Conservation (phyloP, 306 rosid genomes). For the Glycine soja region DNA sequence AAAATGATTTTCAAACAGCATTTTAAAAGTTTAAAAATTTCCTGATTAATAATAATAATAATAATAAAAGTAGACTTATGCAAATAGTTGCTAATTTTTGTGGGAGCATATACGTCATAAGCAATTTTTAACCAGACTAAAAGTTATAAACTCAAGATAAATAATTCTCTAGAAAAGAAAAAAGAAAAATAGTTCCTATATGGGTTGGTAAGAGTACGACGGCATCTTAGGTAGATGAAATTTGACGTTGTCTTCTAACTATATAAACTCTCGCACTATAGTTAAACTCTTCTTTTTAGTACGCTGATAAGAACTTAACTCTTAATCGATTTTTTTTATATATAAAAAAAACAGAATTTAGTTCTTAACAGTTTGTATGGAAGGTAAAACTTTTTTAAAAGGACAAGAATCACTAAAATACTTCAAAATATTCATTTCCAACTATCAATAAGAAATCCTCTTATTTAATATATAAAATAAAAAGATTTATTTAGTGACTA, state of each 20-base stretch:
- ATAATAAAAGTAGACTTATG: no score
- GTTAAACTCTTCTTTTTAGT: background rate
- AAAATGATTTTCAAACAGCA: no score
- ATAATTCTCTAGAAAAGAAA: background rate
- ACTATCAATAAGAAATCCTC: no score
- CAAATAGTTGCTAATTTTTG: no score
- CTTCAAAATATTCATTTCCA: background rate
- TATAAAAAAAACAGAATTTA: background rate
- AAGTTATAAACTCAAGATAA: background rate
- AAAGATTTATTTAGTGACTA: no score
- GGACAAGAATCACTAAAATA: background rate
- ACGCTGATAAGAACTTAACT: background rate
- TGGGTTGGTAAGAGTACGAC: background rate
- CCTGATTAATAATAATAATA: no score
- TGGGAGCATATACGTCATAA: no score
- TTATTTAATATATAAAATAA: no score
- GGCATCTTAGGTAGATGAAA: slow-evolving; percentile 2
- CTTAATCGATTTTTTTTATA: background rate
- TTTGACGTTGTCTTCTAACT: slow-evolving; percentile 20
- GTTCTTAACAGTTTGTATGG: background rate
- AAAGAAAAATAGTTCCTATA: background rate
- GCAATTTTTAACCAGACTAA: no score
- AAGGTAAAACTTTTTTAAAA: background rate
- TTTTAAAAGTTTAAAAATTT: no score
- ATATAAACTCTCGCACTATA: background rate